phyloP scores from a whole-genome alignment of 441 rosid species.

The Viola pubescens region DNA sequence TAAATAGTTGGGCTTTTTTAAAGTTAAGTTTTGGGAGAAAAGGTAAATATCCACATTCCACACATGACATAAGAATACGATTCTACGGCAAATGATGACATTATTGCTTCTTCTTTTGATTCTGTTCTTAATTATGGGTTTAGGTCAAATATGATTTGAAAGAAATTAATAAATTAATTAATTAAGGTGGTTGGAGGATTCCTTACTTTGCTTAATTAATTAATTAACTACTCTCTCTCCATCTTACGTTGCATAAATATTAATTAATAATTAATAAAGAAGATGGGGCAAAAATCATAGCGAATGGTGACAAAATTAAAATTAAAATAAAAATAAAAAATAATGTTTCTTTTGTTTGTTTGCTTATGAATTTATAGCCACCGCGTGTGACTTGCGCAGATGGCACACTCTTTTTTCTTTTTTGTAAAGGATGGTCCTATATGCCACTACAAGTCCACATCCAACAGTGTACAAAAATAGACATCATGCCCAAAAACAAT shows the following conservation, averaged over 20 bases:
- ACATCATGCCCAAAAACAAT: not conserved
- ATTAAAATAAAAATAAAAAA: not conserved
- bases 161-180: not conserved
- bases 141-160: not conserved
- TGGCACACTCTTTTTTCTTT: constrained; percentile 2
- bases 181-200: not conserved
- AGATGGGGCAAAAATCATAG: too few relatives aligned
- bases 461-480: not conserved
- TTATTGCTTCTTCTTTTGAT: not conserved
- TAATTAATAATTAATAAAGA: too few relatives aligned
- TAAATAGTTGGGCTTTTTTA: not conserved
- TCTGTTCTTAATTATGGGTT: not conserved
- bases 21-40: not conserved
- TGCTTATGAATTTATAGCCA: too few relatives aligned
- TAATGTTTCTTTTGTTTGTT: not conserved
- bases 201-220: too few relatives aligned
- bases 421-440: constrained; percentile 6
- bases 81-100: constrained; percentile 2
- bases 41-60: not conserved
- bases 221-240: not conserved
- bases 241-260: not conserved
- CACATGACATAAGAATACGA: constrained; percentile 2
- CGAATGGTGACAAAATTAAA: not conserved
- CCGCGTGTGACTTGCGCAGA: not conserved
- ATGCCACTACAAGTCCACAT: not conserved